These are phyloP conservation scores for Colletotrichum endophyticum DNA, from an alignment of 2,329 filamentous ascomycete genomes.

Conservation along the genomic window DNA sequence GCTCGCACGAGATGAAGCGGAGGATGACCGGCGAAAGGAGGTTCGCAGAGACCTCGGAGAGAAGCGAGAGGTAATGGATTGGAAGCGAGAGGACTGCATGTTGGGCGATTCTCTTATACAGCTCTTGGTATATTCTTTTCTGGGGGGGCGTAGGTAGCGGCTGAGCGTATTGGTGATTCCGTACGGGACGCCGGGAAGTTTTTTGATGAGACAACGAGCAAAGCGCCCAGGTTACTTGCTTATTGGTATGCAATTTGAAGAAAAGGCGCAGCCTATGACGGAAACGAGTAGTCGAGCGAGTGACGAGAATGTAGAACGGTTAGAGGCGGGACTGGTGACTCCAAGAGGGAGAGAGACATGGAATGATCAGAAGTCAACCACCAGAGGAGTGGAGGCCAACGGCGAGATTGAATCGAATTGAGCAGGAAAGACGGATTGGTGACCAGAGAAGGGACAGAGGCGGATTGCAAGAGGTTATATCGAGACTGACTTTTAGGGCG, in stretches of 20 bases:
- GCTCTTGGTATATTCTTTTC: background rate
- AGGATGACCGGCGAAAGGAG: slow-evolving; percentile 57
- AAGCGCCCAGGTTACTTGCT: background rate
- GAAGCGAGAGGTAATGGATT: slow-evolving; percentile 56
- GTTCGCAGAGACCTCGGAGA: slow-evolving; percentile 53
- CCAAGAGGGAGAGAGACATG: slow-evolving; percentile 20
- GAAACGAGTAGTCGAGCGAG: slow-evolving; percentile 27
- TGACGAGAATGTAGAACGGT: slow-evolving; percentile 25
- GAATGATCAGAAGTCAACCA: background rate
- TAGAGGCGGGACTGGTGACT: slow-evolving; percentile 35
- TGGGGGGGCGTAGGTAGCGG: background rate
- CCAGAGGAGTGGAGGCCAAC: background rate
- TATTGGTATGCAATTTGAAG: slow-evolving; percentile 9
- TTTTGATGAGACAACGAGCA: background rate
- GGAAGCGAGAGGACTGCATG: slow-evolving; percentile 56
- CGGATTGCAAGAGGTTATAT: slow-evolving; percentile 3
- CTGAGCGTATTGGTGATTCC: background rate
- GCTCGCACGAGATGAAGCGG: slow-evolving; percentile 46
- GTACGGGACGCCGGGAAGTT: background rate
- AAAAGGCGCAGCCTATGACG: slow-evolving; percentile 35
- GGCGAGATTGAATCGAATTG: background rate
- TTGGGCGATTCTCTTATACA: slow-evolving; percentile 24
- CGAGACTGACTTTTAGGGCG: background rate
- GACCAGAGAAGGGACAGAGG: background rate
- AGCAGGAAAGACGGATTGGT: background rate